Evolutionary conservation across 257 asterid species (phyloP).

Genomic region (Striga asiatica): DNA sequence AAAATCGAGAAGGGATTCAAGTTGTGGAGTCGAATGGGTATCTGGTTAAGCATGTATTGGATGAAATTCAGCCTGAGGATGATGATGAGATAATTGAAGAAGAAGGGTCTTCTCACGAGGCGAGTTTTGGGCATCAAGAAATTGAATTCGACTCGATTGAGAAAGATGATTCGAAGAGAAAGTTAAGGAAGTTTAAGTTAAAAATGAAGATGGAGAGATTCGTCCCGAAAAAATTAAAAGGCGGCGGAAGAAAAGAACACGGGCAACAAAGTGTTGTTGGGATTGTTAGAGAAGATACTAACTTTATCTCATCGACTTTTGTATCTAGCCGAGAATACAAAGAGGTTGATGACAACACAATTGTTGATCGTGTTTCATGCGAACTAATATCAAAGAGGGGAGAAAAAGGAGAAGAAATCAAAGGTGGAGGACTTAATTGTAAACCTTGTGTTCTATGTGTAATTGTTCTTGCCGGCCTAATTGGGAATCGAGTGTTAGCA

Average conservation of each 20-base stretch:
- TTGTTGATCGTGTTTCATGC: not conserved
- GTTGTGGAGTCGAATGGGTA: not conserved
- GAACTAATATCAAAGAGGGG: not conserved
- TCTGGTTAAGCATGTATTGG: not conserved
- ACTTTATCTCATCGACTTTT: not conserved
- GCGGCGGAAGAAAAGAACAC: constrained; percentile 15
- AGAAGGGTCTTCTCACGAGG: not conserved
- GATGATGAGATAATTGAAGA: constrained; percentile 15
- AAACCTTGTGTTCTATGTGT: constrained; percentile 25
- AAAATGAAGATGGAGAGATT: constrained; percentile 47
- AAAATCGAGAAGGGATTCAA: constrained; percentile 17
- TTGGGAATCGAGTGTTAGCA: constrained; percentile 45
- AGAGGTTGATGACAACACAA: constrained; percentile 2
- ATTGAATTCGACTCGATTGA: not conserved
- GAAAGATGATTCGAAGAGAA: constrained; percentile 25
- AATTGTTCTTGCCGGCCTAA: constrained; percentile 55
- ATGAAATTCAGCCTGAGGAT: constrained; percentile 20
- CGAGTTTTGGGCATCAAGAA: constrained; percentile 12
- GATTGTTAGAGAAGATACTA: not conserved
- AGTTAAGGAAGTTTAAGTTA: constrained; percentile 35
- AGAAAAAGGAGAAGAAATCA: not conserved
- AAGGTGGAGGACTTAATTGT: constrained; percentile 11
- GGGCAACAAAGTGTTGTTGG: constrained; percentile 3
- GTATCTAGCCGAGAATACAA: constrained; percentile 7
- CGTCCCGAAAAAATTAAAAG: constrained; percentile 32